Base-by-base conservation (phyloP, 2,329 filamentous ascomycete species). In the Helotiales sp. region DNA sequence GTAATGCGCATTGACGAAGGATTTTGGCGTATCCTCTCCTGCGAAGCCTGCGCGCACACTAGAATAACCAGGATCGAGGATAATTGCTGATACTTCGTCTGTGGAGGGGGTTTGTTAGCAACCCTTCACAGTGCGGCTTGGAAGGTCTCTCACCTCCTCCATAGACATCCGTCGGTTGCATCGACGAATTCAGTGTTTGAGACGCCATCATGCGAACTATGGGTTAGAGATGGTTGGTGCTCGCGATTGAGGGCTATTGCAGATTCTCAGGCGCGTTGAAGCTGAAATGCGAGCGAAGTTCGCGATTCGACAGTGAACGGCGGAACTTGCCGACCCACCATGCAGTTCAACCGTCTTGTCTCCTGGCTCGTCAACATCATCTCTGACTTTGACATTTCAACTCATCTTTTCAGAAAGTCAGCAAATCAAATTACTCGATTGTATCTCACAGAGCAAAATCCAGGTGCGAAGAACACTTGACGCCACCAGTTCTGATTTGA, bases 51-150 rank as follows among this genome's bases (percentile, higher is more conserved):
- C 95, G 75, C 96, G 92, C 38, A 90, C 93, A 66, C 86, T 88
- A 71, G 90, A 91, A 77, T 92, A 97, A 61, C 96, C 95, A 2
- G 95, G 90, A 72, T 99, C 95, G 71, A 99, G 90, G 34, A 99
- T 91, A 67, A 99, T 89, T 52, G 96, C 96, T 33, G 93, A 96
- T 64, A 99, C 93, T 79, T 99, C 95, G 80, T 99, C 95, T 96
- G 69, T 50, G 12, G 36, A 46, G 57, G 50, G 59, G 40, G 24
- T 51, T 52, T n/a, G 53, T 52, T 52, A 52, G 58, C 19, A 58
- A 46, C 27, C 51, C 51, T 56, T 36, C 48, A 44, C 33, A 33
- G 44, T 44, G 46, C 27, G 51, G 36, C 34, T 54, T 31, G 24
- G 57, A 53, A 42, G 51, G 52, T 19, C 36, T 58, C 70, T 63